phyloP scores from a whole-genome alignment of 1,284 basidiomycete genomes.

The Pisolithus thermaeus region DNA sequence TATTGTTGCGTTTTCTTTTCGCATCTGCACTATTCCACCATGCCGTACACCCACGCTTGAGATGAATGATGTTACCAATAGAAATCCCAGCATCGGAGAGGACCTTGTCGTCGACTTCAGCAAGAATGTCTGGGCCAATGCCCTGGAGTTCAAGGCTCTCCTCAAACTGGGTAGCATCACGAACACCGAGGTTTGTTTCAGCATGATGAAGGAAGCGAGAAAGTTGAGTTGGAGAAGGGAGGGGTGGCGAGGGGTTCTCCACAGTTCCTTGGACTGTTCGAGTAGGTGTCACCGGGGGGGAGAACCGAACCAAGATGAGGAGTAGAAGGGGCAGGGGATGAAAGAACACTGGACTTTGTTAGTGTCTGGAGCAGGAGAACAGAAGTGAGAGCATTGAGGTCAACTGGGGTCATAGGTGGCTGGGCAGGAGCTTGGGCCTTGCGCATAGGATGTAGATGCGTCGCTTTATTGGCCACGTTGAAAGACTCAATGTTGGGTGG shows the following conservation, averaged over 20 bases:
- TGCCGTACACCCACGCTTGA: conserved; percentile 5
- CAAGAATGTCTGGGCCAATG: conserved; percentile 13
- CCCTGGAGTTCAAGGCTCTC: too few relatives aligned
- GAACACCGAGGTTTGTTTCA: background rate
- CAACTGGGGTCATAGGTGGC: background rate
- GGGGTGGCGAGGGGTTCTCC: background rate
- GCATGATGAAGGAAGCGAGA: conserved; percentile 9
- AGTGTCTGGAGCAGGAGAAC: conserved; percentile 6
- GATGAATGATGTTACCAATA: conserved; percentile 6
- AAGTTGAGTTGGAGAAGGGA: conserved; percentile 7
- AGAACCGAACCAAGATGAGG: background rate
- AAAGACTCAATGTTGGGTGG: conserved; percentile 7
- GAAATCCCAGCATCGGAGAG: conserved; percentile 1
- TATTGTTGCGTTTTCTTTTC: conserved; percentile 7
- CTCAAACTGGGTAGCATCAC: background rate
- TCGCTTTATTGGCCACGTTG: conserved; percentile 5
- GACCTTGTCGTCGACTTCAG: background rate
- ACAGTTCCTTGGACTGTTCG: background rate
- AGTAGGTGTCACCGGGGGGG: background rate
- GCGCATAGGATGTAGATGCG: background rate
- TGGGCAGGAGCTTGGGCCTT: background rate
- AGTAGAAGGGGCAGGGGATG: background rate
- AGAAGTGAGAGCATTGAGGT: conserved; percentile 3
- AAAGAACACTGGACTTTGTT: background rate
- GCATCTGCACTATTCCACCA: conserved; percentile 16